Conservation (phyloP, 805 yeast genomes). For the Suhomyces canberraensis region DNA sequence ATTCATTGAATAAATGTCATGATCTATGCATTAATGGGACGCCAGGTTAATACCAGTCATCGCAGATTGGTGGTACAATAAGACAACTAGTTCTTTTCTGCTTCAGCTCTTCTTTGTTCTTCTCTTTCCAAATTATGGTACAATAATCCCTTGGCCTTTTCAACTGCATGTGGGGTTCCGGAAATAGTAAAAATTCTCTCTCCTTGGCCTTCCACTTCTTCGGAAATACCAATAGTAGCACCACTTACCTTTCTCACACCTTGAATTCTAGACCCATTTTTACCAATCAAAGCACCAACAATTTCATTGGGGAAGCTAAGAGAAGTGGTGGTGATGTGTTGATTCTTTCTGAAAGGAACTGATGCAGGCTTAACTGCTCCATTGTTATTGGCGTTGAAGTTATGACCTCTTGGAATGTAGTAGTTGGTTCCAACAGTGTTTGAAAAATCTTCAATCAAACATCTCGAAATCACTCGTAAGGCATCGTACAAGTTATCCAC, state of each 20-base stretch:
- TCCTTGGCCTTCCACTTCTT: conserved; percentile 59
- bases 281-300: conserved; percentile 89
- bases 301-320: conserved; percentile 70
- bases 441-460: conserved; percentile 72
- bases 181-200: conserved; percentile 69
- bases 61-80: background rate
- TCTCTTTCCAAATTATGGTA: conserved; percentile 59
- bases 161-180: conserved; percentile 56
- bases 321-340: conserved; percentile 32
- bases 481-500: conserved; percentile 60
- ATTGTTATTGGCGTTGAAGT: background rate
- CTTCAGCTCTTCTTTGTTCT: conserved; percentile 40
- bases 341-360: conserved; percentile 16
- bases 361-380: conserved; percentile 2
- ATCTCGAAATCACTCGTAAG: conserved; percentile 58
- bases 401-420: conserved; percentile 50
- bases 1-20: background rate
- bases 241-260: conserved; percentile 78
- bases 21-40: background rate
- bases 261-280: conserved; percentile 80
- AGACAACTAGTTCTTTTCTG: conserved; percentile 6
- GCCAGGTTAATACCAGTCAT: background rate
- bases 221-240: conserved; percentile 73
- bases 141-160: conserved; percentile 56
- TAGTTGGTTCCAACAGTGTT: conserved; percentile 60